Evolutionary conservation across 495 filamentous ascomycete genomes (phyloP).

Genomic region (Penicillium riverlandense): DNA sequence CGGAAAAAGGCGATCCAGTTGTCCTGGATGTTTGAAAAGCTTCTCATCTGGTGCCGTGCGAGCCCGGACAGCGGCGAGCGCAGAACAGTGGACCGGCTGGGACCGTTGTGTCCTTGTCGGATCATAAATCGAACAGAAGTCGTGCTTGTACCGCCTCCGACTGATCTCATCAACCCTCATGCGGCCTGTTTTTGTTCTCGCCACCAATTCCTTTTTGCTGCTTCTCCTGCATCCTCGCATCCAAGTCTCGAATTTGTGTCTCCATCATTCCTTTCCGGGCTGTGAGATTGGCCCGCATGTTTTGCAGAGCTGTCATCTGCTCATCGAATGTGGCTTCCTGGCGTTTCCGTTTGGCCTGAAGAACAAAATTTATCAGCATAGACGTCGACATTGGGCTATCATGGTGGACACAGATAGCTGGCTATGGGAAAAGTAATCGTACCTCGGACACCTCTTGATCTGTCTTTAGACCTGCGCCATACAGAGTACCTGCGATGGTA

Average conservation of each 20-base stretch:
- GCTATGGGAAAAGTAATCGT: neutral
- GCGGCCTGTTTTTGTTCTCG: conserved; percentile 11
- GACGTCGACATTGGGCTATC: too few relatives aligned
- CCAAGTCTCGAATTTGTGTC: conserved; percentile 48
- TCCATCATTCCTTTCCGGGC: conserved; percentile 47
- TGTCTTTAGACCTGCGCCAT: conserved; percentile 48
- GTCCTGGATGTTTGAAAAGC: too few relatives aligned
- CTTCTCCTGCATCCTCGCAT: conserved; percentile 35
- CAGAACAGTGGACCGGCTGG: too few relatives aligned
- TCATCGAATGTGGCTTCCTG: conserved; percentile 47
- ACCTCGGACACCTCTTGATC: conserved; percentile 40
- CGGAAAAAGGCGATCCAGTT: too few relatives aligned
- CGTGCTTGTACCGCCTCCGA: neutral
- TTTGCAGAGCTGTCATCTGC: conserved; percentile 43
- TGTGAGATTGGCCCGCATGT: conserved; percentile 37
- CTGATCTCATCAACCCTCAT: conserved; percentile 10
- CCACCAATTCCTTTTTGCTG: conserved; percentile 20
- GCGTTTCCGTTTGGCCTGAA: conserved; percentile 15
- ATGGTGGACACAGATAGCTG: too few relatives aligned
- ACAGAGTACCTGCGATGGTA: conserved; percentile 45
- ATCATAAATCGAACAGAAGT: neutral
- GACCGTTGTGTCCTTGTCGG: too few relatives aligned
- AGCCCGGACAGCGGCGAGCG: too few relatives aligned
- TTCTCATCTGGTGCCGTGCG: too few relatives aligned
- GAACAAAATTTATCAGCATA: neutral